Evolutionary conservation across 129 eudicot species (phyloP).

Genomic region (Saposhnikovia divaricata): DNA sequence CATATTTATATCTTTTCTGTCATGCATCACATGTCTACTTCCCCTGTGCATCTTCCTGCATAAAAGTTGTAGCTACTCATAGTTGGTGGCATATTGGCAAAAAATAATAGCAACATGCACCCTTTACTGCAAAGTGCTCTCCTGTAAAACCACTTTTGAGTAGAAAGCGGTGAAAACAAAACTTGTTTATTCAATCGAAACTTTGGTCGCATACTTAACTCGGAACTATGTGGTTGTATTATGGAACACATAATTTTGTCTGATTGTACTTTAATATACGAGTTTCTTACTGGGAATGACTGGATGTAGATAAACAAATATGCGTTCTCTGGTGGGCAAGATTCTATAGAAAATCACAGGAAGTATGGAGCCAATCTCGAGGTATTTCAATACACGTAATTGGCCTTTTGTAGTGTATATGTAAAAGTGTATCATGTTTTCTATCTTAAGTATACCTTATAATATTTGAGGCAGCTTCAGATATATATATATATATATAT

Average conservation of each 20-base stretch:
- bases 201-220: background rate
- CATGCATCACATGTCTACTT: background rate
- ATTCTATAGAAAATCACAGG: constrained; percentile 75
- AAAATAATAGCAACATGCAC: background rate
- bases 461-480: background rate
- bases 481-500: too few species aligned
- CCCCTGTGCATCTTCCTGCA: background rate
- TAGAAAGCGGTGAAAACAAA: background rate
- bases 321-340: constrained; percentile 97
- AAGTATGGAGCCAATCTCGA: constrained; percentile 85
- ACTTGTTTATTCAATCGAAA: background rate
- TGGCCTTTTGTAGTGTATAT: background rate
- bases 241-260: background rate
- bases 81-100: background rate
- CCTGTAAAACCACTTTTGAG: background rate
- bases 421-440: background rate
- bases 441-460: background rate
- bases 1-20: too few species aligned
- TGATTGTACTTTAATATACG: background rate
- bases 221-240: background rate
- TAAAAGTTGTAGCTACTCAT: background rate
- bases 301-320: constrained; percentile 60
- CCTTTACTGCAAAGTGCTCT: background rate
- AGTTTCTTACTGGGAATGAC: background rate
- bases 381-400: constrained; percentile 26